Conservation (phyloP, 495 filamentous ascomycete genomes). For the Neurospora sp. region DNA sequence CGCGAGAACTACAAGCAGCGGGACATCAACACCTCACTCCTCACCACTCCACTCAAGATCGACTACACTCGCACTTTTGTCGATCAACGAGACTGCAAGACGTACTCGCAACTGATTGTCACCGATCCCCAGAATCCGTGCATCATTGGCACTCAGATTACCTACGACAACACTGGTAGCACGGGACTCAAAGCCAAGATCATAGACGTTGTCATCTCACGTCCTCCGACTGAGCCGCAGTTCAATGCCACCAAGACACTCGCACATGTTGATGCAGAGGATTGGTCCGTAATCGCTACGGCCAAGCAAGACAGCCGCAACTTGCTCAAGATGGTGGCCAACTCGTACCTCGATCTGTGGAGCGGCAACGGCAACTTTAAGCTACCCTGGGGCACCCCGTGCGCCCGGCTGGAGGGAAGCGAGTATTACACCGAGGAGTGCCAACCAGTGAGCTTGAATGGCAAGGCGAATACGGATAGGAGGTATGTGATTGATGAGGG, state of each 20-base stretch:
- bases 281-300: slow-evolving; percentile 16
- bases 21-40: slow-evolving; percentile 27
- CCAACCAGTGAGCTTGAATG: not conserved
- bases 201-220: not conserved
- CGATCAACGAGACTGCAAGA: slow-evolving; percentile 38
- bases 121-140: slow-evolving; percentile 32
- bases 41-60: slow-evolving; percentile 33
- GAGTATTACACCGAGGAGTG: slow-evolving; percentile 9
- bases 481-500: slow-evolving; percentile 32
- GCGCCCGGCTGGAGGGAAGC: slow-evolving; percentile 18
- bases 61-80: slow-evolving; percentile 37
- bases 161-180: slow-evolving; percentile 15
- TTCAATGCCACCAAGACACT: slow-evolving; percentile 21
- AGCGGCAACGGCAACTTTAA: slow-evolving; percentile 10
- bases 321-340: slow-evolving; percentile 13
- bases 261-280: slow-evolving; percentile 12
- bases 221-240: not conserved
- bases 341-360: slow-evolving; percentile 20
- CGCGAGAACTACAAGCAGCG: slow-evolving; percentile 33
- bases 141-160: slow-evolving; percentile 40
- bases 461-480: slow-evolving; percentile 16
- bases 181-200: not conserved
- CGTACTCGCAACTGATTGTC: slow-evolving; percentile 39
- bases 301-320: slow-evolving; percentile 13
- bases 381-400: slow-evolving; percentile 19